Base-by-base conservation (phyloP, 257 asterid genomes). In the Penstemon newberryi region DNA sequence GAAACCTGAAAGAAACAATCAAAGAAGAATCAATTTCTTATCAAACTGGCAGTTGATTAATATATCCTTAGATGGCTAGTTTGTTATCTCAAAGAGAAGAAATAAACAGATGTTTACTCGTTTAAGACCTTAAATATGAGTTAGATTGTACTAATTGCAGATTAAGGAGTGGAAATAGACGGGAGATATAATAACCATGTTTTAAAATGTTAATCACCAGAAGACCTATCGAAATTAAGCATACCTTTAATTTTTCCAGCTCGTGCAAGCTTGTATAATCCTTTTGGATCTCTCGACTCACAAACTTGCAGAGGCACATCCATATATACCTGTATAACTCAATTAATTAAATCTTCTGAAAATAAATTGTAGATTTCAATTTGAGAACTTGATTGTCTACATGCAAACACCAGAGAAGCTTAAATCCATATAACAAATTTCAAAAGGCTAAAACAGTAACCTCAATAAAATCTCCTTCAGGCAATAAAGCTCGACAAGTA, bases 211-310 rank as follows among this genome's bases (percentile, higher is more conserved):
- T 1, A 25, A 25, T 25, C 33, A 25, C 33, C 33, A 25, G 33
- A 25, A 25, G 33, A 1, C 33, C 62, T 15, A 42, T 19, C 46
- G 52, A 59, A 8, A 10, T 12, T 49, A 67, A 65, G 62, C 73
- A 44, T 70, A 94, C 99, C 99, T 86, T 89, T 91, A 53, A 94
- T 91, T 80, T 89, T 87, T 67, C 99, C 96, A 61, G 96, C 95
- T 69, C 99, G 87, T 51, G 99, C 96, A 54, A 94, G 96, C 83
- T 94, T 91, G 89, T 94, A 94, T 74, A 94, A 65, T 69, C 99
- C 99, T 85, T 94, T 94, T 41, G 99, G 88, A 83, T 94, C 99
- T 84, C 99, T 91, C 60, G 93, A 66, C 83, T 94, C 98, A 44
- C 99, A 94, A 66, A 94, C 81, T 72, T 85, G 73, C 44, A 94